Base-by-base conservation (phyloP, 2,329 filamentous ascomycete genomes). In the Zasmidium citrigriseum region DNA sequence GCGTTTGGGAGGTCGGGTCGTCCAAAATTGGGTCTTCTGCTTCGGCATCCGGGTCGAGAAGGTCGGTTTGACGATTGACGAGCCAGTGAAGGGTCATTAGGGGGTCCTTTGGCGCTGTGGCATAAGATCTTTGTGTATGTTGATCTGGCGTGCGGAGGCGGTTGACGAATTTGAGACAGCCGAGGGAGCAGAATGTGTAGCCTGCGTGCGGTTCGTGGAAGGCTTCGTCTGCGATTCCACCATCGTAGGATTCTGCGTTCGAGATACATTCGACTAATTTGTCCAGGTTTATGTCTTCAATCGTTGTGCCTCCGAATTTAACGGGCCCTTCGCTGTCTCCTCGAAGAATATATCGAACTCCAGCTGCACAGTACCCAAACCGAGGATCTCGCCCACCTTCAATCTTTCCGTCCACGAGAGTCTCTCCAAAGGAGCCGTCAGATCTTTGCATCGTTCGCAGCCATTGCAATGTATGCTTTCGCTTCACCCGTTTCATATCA, bases 361-460 rank as follows among this genome's bases (percentile, higher is more conserved):
- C 87, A 18, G 89, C 85, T 2, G 90, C 93, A 70, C 92, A 87
- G 73, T 95, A 96, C 67, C 91, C 95, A 72, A 93, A 93, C 56
- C 95, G 83, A 77, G 92, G 89, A 75, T 99, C 95, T 55, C 85
- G 83, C 0, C 91, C 91, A 0, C 93, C 93, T 34, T 87, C 84
- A n/a, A 93, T 80, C 38, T 76, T 76, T 12, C 80, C 83, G 65
- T 71, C 80, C 4, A 85, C 83, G 2, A 93, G 71, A 1, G 90
- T 84, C 75, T 99, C 93, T 0, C 93, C 95, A 73, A 99, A 98
- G 68, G 92, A 96, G 1, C 95, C 95, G 72, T 98, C 90, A 0
- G 78, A 75, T 23, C 92, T 84, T 78, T 99, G 95, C 73, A 98
- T 76, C 52, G 74, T 82, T 55, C 78, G 82, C 63, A 99, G 76